Evolutionary conservation across 23 red algal species (phyloP).

Genomic region (Gracilaria vermiculophylla): DNA sequence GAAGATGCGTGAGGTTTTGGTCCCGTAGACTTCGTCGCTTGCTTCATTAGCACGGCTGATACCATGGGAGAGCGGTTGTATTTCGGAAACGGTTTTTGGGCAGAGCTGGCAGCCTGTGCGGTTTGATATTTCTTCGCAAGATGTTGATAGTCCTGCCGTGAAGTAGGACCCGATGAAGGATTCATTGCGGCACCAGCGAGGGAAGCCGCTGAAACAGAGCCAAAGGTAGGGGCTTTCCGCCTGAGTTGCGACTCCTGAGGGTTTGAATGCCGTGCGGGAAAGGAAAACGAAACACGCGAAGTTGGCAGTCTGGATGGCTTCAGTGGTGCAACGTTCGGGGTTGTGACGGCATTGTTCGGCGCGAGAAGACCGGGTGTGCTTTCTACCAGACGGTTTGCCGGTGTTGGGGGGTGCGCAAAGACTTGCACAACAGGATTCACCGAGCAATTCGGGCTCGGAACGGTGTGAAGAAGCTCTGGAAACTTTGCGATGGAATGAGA

Average conservation of each 20-base stretch:
- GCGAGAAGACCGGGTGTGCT: neutral
- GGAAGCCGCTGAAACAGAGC: neutral
- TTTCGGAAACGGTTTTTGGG: neutral
- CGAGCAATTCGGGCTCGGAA: neutral
- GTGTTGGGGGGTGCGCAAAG: neutral
- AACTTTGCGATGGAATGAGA: neutral
- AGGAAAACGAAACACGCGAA: neutral
- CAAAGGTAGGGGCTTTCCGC: neutral
- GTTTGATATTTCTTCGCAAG: neutral
- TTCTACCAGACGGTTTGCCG: neutral
- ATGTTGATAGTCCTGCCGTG: neutral
- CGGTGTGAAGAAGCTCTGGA: slow-evolving; percentile 6
- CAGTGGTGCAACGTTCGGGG: neutral
- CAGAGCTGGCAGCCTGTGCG: neutral
- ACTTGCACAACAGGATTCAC: slow-evolving; percentile 8
- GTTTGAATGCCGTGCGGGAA: neutral
- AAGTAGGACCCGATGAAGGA: neutral
- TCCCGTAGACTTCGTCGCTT: neutral
- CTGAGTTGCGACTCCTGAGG: neutral
- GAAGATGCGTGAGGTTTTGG: neutral
- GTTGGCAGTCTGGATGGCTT: neutral
- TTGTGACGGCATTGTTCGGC: neutral
- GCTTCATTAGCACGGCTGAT: neutral
- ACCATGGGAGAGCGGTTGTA: slow-evolving; percentile 29
- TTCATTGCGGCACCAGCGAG: neutral